Conservation (phyloP, 1,284 basidiomycete species). For the Mycosarcoma maydis region DNA sequence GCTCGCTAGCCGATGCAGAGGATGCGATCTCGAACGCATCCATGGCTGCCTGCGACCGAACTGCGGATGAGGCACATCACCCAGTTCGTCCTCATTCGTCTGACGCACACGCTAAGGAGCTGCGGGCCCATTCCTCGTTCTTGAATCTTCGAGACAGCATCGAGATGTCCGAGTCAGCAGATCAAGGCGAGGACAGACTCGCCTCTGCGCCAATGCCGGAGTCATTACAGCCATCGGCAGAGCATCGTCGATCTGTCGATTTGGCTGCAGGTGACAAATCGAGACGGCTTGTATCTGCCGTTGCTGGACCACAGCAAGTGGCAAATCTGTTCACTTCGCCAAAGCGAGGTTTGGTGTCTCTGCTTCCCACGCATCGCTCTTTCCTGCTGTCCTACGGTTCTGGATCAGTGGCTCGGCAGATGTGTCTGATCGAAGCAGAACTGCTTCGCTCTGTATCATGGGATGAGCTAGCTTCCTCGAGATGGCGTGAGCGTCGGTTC, state of each 20-base stretch:
- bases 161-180: slow-evolving; percentile 19
- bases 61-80: slow-evolving; percentile 4
- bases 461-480: slow-evolving; percentile 77
- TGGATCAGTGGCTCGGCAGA: slow-evolving; percentile 78
- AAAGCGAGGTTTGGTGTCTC: slow-evolving; percentile 8
- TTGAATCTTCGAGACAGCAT: slow-evolving; percentile 28
- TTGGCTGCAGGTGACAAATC: neutral
- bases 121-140: slow-evolving; percentile 22
- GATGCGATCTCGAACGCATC: slow-evolving; percentile 26
- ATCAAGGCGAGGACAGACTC: neutral
- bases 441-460: slow-evolving; percentile 83
- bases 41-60: slow-evolving; percentile 21
- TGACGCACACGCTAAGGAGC: neutral
- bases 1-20: slow-evolving; percentile 38
- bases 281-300: neutral
- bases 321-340: slow-evolving; percentile 5
- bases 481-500: slow-evolving; percentile 65
- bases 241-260: neutral
- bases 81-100: neutral
- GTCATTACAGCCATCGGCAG: too few relatives aligned
- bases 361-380: slow-evolving; percentile 53
- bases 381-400: slow-evolving; percentile 67
- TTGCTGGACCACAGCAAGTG: neutral
- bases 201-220: too few relatives aligned
- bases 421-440: slow-evolving; percentile 87